Percentiles rank a stretch among this genome's conserved stretches.
Evolutionary conservation across 208 protist genomes (phyloP).

Genomic region (Trypanosoma cruzi): DNA sequence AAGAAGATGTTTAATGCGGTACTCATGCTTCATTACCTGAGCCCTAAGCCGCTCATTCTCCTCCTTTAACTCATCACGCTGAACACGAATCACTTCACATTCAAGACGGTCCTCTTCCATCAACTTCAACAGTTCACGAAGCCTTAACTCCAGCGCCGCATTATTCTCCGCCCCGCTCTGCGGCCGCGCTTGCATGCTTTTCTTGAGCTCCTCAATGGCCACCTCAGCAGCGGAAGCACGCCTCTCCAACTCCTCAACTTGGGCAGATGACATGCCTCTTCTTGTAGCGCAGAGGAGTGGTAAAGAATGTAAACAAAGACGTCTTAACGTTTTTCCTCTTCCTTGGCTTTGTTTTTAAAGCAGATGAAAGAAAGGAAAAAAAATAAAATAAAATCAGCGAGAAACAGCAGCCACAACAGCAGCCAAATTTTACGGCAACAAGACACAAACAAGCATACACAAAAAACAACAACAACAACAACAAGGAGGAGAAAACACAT

Average conservation of each 20-base stretch:
- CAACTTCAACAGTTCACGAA: constrained; percentile 60
- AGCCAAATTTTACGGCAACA: neutral
- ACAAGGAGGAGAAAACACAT: neutral
- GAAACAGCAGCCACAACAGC: constrained; percentile 6
- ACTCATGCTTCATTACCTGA: constrained; percentile 75
- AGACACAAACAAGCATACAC: neutral
- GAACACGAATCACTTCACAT: constrained; percentile 73
- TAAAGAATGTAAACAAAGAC: neutral
- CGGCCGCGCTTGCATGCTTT: constrained; percentile 21
- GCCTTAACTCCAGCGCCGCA: constrained; percentile 32
- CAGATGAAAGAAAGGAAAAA: neutral
- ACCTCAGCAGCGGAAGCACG: constrained; percentile 51
- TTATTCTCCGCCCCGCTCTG: constrained; percentile 5
- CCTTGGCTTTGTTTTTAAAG: no score
- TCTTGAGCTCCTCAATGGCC: constrained; percentile 45
- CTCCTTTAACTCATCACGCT: constrained; percentile 75
- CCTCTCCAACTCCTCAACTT: constrained; percentile 53
- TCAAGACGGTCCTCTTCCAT: constrained; percentile 76
- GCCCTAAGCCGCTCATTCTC: constrained; percentile 72
- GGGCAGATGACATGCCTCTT: constrained; percentile 12
- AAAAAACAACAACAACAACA: neutral
- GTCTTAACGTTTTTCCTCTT: constrained; percentile 22
- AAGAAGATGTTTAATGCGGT: constrained; percentile 87
- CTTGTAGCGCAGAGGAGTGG: neutral
- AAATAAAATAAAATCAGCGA: neutral